These are phyloP conservation scores for Acacia melanoxylon DNA, from an alignment of 306 rosid species.

Conservation along the genomic window DNA sequence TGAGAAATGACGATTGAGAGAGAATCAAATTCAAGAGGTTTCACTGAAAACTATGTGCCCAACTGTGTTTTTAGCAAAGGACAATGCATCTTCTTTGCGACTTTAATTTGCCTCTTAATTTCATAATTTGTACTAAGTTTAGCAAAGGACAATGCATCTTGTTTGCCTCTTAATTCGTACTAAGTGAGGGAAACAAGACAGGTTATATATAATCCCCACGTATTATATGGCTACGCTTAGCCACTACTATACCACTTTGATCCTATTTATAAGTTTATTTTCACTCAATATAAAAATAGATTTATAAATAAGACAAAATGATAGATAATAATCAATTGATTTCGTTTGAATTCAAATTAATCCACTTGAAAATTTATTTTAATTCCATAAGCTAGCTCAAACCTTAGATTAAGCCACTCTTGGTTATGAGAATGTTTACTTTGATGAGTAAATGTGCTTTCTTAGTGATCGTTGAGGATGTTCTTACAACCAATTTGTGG, in stretches of 20 bases:
- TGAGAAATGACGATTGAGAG: neutral
- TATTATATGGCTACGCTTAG: neutral
- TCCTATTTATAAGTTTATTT: too few relatives aligned
- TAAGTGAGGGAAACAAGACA: neutral
- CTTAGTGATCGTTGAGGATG: neutral
- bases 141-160: slow-evolving; percentile 24
- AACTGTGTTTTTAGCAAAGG: neutral
- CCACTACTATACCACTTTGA: neutral
- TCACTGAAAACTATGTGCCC: neutral
- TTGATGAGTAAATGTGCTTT: too few relatives aligned
- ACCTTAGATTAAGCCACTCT: neutral
- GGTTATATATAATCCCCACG: neutral
- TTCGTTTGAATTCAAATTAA: too few relatives aligned
- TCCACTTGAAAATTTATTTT: neutral
- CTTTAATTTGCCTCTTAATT: neutral
- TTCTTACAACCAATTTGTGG: neutral
- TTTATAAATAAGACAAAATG: too few relatives aligned
- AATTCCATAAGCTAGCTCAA: neutral
- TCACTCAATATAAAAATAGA: too few relatives aligned
- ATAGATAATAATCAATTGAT: neutral
- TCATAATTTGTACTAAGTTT: too few relatives aligned
- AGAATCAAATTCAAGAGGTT: neutral
- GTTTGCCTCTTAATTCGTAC: neutral
- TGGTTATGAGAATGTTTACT: neutral
- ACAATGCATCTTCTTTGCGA: slow-evolving; percentile 16